phyloP scores from a whole-genome alignment of 306 rosid genomes.

The Acacia crassicarpa region DNA sequence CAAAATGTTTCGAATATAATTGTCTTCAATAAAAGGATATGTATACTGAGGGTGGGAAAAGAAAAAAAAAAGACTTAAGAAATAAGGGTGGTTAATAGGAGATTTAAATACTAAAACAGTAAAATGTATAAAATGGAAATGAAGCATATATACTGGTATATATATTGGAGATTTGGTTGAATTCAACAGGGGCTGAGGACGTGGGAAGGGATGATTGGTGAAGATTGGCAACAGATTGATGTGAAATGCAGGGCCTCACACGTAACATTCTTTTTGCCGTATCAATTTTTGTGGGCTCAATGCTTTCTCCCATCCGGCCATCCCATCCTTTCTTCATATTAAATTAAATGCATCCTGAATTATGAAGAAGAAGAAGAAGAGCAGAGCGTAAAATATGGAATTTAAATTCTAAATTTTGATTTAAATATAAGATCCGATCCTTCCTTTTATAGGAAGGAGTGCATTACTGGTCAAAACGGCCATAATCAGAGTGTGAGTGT shows the following conservation, averaged over 20 bases:
- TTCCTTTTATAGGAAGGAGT: neutral
- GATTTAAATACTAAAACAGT: too few relatives aligned
- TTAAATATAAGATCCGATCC: neutral
- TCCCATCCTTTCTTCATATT: neutral
- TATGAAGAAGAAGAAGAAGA: neutral
- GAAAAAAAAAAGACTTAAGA: too few relatives aligned
- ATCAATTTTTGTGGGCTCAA: constrained; percentile 26
- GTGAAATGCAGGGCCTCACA: constrained; percentile 23
- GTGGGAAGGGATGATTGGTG: constrained; percentile 40
- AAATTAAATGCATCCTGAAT: neutral
- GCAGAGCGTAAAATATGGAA: neutral
- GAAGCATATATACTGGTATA: neutral
- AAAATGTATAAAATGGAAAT: neutral
- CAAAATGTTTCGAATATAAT: too few relatives aligned
- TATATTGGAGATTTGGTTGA: neutral
- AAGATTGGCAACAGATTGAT: constrained; percentile 5
- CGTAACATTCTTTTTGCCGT: constrained; percentile 46
- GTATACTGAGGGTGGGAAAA: too few relatives aligned
- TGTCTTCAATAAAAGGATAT: too few relatives aligned
- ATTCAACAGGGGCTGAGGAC: neutral
- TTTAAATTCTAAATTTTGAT: neutral
- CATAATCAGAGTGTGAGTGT: constrained; percentile 22
- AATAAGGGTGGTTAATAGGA: too few relatives aligned
- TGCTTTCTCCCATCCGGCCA: neutral
- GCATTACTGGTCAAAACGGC: constrained; percentile 31